phyloP scores from a whole-genome alignment of 2,329 filamentous ascomycete genomes.

The Colletotrichum sp. region DNA sequence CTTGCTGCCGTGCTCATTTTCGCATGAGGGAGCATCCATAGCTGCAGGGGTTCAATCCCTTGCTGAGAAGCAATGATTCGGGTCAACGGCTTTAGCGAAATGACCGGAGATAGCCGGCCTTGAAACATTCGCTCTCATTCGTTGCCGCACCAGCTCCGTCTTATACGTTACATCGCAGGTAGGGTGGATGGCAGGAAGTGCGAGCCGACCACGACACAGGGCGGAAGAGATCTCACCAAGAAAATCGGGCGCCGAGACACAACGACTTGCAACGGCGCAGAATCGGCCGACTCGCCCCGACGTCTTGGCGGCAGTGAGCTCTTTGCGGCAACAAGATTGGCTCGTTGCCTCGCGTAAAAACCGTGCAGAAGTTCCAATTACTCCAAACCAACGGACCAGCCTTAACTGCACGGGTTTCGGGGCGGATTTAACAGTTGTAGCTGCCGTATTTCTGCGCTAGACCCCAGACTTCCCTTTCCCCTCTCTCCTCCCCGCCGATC shows the following conservation, averaged over 20 bases:
- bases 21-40: not conserved
- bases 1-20: not conserved
- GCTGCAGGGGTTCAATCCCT: not conserved
- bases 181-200: not conserved
- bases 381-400: not conserved
- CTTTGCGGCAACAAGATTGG: not conserved
- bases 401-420: constrained; percentile 3
- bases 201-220: not conserved
- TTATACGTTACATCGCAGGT: not conserved
- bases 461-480: not conserved
- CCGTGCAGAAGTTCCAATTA: not conserved
- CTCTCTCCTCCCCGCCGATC: not conserved
- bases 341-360: not conserved
- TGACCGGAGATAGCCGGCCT: not conserved
- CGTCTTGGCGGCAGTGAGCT: not conserved
- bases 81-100: not conserved
- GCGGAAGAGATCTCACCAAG: not conserved
- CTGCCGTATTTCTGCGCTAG: not conserved
- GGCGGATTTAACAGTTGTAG: not conserved
- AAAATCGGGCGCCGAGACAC: not conserved
- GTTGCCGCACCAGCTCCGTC: not conserved
- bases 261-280: not conserved
- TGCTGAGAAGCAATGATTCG: not conserved
- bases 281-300: not conserved
- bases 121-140: not conserved